Conservation (phyloP, 2,329 filamentous ascomycete genomes). For the Fusarium torulosum region DNA sequence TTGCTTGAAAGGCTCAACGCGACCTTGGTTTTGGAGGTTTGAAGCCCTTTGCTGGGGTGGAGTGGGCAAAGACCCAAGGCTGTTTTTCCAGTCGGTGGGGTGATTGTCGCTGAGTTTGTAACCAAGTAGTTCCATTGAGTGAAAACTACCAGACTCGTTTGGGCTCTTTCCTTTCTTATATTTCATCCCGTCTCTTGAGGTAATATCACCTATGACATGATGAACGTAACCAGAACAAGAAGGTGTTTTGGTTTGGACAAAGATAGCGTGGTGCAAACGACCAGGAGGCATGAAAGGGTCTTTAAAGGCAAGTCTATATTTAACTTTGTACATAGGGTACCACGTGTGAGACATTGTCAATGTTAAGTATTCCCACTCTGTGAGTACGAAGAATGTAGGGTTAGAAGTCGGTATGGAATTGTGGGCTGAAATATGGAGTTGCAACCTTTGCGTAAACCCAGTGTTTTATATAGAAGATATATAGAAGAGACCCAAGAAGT, state of each 20-base stretch:
- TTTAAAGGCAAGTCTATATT: neutral
- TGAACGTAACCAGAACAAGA: neutral
- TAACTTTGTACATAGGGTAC: neutral
- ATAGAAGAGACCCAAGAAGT: too few relatives aligned
- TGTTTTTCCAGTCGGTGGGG: too few relatives aligned
- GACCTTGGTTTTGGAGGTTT: fast-evolving
- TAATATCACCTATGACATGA: neutral
- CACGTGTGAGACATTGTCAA: neutral
- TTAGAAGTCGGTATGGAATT: too few relatives aligned
- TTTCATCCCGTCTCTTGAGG: neutral
- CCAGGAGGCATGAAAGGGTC: constrained; percentile 1
- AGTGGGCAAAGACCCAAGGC: neutral
- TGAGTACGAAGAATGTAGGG: too few relatives aligned
- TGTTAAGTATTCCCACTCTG: too few relatives aligned
- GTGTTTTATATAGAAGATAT: too few relatives aligned
- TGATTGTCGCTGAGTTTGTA: fast-evolving
- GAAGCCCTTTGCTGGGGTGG: neutral
- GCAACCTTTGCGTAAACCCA: too few relatives aligned
- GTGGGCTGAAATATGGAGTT: too few relatives aligned
- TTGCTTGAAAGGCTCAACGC: neutral
- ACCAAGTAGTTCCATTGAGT: neutral
- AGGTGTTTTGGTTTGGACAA: fast-evolving
- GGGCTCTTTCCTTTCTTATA: neutral
- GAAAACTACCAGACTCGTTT: fast-evolving
- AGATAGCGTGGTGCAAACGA: constrained; percentile 1